Evolutionary conservation across 306 rosid species (phyloP), one percentile per base, ranked within the genome.

Genomic region (Vicia faba): DNA sequence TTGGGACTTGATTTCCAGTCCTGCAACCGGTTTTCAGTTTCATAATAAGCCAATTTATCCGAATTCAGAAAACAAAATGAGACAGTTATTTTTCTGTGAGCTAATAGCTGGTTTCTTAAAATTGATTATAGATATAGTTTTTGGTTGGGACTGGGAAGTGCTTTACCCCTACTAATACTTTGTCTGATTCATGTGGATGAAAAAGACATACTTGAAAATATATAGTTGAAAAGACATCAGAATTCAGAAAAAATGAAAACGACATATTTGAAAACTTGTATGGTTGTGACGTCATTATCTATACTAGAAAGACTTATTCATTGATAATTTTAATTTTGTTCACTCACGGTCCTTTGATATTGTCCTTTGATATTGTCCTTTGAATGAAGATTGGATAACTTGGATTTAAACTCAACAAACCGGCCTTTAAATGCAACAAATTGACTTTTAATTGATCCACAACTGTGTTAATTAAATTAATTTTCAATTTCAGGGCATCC

Each of bases 181-280:
- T 67, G 28, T 57, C 38, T 46, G 61, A 66, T 55, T 55, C 40
- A 64, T 20, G 29, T 13, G 41, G 29, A 73, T 55, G 66, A 55
- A 73, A 12, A 16, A 7, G 28, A 46, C n/a, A n/a, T n/a, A n/a
- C n/a, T n/a, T n/a, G n/a, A n/a, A n/a, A n/a, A n/a, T n/a, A n/a
- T n/a, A n/a, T 66, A 19, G 19, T 48, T 53, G 41, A 53, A 36
- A 39, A 26, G 20, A n/a, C 26, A 11, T 15, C 25, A 25, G 16
- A 26, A 43, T 66, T 43, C 12, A 18, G 26, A 7, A 12, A 16
- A 18, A 38, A 14, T 5, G 35, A 25, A 5, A 10, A n/a, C 2
- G 36, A 23, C 18, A 46, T 64, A 15, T 14, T 44, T 66, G 36
- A 50, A 33, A 50, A 16, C 49, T 23, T 66, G n/a, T n/a, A 33